Evolutionary conservation across 2,329 filamentous ascomycete species (phyloP).

Genomic region (Alternaria panax): DNA sequence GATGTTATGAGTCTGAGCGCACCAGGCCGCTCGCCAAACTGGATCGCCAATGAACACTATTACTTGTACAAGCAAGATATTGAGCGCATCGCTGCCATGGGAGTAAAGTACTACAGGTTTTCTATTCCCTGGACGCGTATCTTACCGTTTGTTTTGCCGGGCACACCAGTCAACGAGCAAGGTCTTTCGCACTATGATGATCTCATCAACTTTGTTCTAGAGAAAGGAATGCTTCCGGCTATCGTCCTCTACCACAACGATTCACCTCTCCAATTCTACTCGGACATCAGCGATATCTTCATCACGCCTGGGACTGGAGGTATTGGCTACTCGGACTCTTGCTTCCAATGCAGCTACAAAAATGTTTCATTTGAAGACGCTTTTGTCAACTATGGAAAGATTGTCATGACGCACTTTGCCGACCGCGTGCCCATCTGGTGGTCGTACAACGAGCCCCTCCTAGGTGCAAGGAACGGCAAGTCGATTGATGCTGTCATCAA

Average conservation of each 20-base stretch:
- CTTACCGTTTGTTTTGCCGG: conserved; percentile 59
- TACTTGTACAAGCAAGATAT: conserved; percentile 66
- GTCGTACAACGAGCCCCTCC: conserved; percentile 62
- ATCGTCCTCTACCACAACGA: conserved; percentile 62
- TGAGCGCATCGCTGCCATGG: conserved; percentile 60
- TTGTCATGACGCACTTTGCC: conserved; percentile 60
- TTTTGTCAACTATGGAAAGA: conserved; percentile 63
- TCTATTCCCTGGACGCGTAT: conserved; percentile 63
- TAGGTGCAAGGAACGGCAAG: conserved; percentile 53
- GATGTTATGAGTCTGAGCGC: conserved; percentile 23
- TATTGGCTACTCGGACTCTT: conserved; percentile 41
- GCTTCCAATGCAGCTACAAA: conserved; percentile 48
- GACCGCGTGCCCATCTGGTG: conserved; percentile 62
- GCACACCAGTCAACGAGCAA: conserved; percentile 60
- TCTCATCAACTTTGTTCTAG: conserved; percentile 59
- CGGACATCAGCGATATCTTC: conserved; percentile 38
- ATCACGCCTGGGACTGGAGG: conserved; percentile 38
- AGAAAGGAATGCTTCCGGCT: conserved; percentile 59
- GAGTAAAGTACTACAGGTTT: conserved; percentile 61
- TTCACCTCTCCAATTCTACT: conserved; percentile 54
- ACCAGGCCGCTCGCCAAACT: conserved; percentile 21
- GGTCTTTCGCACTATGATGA: conserved; percentile 64
- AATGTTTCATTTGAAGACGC: conserved; percentile 59
- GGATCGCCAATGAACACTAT: conserved; percentile 60
- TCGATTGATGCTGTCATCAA: conserved; percentile 48